Evolutionary conservation across 352 stramenopile species (phyloP).

Genomic region (Pythium diclinum): DNA sequence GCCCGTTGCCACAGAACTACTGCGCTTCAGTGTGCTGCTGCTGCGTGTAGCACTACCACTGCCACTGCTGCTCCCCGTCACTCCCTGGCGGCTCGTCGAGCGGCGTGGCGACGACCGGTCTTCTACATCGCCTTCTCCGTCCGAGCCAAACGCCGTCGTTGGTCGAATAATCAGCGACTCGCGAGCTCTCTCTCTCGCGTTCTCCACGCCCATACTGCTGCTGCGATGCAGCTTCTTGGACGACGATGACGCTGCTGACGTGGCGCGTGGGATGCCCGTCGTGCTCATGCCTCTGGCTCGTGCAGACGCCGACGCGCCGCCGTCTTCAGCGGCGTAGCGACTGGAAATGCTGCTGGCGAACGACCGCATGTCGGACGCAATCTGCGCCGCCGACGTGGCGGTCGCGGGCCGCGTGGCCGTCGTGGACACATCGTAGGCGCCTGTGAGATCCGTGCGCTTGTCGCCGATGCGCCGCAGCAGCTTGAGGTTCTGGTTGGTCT

Average conservation of each 20-base stretch:
- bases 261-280: constrained; percentile 19
- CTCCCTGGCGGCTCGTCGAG: background rate
- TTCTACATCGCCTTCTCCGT: constrained; percentile 17
- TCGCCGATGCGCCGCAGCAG: constrained; percentile 77
- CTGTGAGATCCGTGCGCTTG: constrained; percentile 46
- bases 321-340: constrained; percentile 26
- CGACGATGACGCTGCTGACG: background rate
- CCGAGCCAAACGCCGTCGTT: constrained; percentile 14
- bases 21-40: constrained; percentile 4
- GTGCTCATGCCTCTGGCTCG: constrained; percentile 9
- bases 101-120: constrained; percentile 4
- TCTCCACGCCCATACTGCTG: constrained; percentile 22
- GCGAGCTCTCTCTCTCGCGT: constrained; percentile 15
- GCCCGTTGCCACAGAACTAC: constrained; percentile 11
- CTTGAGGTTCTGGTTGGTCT: constrained; percentile 87
- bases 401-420: constrained; percentile 23
- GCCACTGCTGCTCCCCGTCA: too few relatives aligned
- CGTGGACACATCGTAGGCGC: constrained; percentile 37
- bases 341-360: constrained; percentile 29
- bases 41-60: constrained; percentile 5
- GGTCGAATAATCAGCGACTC: constrained; percentile 29
- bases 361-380: constrained; percentile 27
- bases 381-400: constrained; percentile 18
- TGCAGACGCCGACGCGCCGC: background rate
- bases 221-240: constrained; percentile 20